These are phyloP conservation scores for Endogone sp. DNA, from an alignment of 192 early-diverging fungal species.

Conservation along the genomic window DNA sequence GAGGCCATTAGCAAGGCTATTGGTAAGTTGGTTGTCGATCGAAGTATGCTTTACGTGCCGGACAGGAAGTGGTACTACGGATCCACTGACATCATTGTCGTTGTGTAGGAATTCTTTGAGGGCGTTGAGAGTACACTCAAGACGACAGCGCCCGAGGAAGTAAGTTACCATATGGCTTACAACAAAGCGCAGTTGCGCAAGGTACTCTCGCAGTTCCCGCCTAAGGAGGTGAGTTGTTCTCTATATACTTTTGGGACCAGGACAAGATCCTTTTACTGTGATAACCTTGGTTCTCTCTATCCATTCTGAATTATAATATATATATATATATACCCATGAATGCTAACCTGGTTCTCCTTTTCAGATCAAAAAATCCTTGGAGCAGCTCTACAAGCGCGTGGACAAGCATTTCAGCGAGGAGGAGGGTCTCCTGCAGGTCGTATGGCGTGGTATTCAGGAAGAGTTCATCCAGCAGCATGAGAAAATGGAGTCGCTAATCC, in stretches of 20 bases:
- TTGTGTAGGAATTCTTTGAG: conserved; percentile 88
- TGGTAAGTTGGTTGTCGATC: conserved; percentile 43
- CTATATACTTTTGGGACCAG: too few species aligned
- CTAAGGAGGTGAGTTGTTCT: conserved; percentile 70
- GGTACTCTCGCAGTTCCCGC: conserved; percentile 78
- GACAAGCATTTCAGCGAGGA: conserved; percentile 93
- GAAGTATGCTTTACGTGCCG: not conserved
- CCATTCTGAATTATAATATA: too few species aligned
- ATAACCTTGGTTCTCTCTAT: too few species aligned
- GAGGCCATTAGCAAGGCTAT: conserved; percentile 79
- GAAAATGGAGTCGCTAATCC: conserved; percentile 78
- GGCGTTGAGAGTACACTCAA: conserved; percentile 86
- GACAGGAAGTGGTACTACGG: not conserved
- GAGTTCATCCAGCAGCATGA: conserved; percentile 77
- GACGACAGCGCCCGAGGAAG: conserved; percentile 72
- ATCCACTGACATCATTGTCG: not conserved
- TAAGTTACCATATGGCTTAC: conserved; percentile 76
- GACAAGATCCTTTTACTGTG: too few species aligned
- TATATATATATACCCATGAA: conserved; percentile 5
- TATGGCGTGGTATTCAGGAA: conserved; percentile 90
- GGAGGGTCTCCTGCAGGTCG: conserved; percentile 75
- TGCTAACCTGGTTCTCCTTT: too few species aligned
- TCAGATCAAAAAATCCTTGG: conserved; percentile 78
- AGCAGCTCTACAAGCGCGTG: conserved; percentile 82
- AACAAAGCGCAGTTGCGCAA: conserved; percentile 83